Evolutionary conservation across 2,329 filamentous ascomycete species (phyloP).

Genomic region (Emericellopsis atlantica): DNA sequence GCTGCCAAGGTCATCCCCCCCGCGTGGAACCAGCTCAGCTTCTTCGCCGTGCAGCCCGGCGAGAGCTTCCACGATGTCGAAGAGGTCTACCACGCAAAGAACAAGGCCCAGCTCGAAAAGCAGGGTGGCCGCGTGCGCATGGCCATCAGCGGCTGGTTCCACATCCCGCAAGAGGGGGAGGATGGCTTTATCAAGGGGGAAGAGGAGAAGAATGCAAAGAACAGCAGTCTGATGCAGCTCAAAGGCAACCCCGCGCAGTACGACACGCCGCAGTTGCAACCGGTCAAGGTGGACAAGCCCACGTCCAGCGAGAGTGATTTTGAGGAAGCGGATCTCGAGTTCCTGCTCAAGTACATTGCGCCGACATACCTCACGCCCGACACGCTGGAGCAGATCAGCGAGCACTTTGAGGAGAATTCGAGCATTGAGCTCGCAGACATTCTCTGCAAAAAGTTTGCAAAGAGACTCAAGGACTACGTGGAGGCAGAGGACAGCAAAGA

Average conservation of each 20-base stretch:
- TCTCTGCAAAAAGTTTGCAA: constrained; percentile 65
- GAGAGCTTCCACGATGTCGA: constrained; percentile 98
- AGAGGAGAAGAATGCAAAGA: constrained; percentile 77
- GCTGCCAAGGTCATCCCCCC: constrained; percentile 76
- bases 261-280: constrained; percentile 60
- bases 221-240: constrained; percentile 84
- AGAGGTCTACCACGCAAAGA: constrained; percentile 73
- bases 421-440: constrained; percentile 74
- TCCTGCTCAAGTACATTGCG: constrained; percentile 79
- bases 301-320: constrained; percentile 42
- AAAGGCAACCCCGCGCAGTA: constrained; percentile 86
- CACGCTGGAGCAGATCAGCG: constrained; percentile 69
- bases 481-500: constrained; percentile 45
- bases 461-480: constrained; percentile 58
- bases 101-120: constrained; percentile 45
- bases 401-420: constrained; percentile 71
- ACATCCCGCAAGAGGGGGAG: constrained; percentile 90
- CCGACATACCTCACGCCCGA: constrained; percentile 88
- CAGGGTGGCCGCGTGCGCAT: constrained; percentile 75
- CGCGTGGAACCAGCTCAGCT: constrained; percentile 93
- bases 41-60: constrained; percentile 97
- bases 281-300: constrained; percentile 30
- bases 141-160: constrained; percentile 98
- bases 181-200: constrained; percentile 81
- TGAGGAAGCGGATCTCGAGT: constrained; percentile 72